Conservation (phyloP, 305 asterid species). For the Rubia peregrina region DNA sequence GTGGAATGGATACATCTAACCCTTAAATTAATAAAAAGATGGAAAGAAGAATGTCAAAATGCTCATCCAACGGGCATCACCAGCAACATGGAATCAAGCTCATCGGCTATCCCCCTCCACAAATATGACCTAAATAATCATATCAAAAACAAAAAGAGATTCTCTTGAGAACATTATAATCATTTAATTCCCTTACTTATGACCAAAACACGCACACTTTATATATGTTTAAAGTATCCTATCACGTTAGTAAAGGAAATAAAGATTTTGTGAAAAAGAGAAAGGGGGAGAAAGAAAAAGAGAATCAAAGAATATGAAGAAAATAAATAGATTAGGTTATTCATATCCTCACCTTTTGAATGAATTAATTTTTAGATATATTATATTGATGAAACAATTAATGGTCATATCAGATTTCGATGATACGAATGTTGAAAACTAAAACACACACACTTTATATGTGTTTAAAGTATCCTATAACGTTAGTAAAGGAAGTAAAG, state of each 20-base stretch:
- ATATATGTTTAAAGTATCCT: constrained; percentile 1
- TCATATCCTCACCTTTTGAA: constrained; percentile 29
- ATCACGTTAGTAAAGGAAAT: constrained; percentile 6
- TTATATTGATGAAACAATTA: constrained; percentile 17
- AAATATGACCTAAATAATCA: background rate
- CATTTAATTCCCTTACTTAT: constrained; percentile 14
- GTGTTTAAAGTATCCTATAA: constrained; percentile 2
- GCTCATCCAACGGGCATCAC: background rate
- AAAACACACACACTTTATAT: too few relatives aligned
- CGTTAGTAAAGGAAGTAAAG: constrained; percentile 3
- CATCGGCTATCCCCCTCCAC: constrained; percentile 7
- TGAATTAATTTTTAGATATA: constrained; percentile 28
- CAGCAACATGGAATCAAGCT: background rate
- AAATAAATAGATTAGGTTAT: constrained; percentile 18
- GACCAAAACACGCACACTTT: constrained; percentile 11
- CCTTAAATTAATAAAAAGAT: too few relatives aligned
- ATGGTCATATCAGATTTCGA: constrained; percentile 31
- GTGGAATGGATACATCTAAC: too few relatives aligned
- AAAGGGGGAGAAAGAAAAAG: background rate
- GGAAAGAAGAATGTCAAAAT: constrained; percentile 3
- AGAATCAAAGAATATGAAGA: constrained; percentile 19
- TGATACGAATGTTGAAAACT: constrained; percentile 51
- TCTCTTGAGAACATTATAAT: background rate
- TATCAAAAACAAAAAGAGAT: background rate
- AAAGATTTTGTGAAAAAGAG: background rate